Evolutionary conservation across 495 filamentous ascomycete genomes (phyloP).

Genomic region (Cryomyces antarcticus): DNA sequence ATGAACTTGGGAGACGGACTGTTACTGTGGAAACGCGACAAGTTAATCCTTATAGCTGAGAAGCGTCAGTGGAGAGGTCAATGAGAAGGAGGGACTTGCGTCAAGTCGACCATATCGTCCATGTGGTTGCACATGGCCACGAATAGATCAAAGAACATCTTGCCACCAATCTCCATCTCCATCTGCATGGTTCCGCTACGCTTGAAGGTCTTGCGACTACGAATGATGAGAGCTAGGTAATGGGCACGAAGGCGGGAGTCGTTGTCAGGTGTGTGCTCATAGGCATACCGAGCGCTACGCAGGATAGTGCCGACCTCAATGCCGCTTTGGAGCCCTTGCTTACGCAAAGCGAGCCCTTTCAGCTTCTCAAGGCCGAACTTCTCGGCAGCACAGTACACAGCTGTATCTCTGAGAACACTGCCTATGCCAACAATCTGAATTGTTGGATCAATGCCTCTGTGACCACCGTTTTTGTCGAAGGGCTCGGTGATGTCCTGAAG

Average conservation of each 20-base stretch:
- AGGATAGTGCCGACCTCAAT: conserved; percentile 76
- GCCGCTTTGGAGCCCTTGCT: conserved; percentile 75
- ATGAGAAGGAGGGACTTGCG: conserved; percentile 11
- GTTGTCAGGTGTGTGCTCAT: conserved; percentile 79
- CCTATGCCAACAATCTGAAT: conserved; percentile 45
- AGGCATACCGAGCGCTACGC: conserved; percentile 76
- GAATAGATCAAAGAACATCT: conserved; percentile 93
- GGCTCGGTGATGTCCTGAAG: conserved; percentile 17
- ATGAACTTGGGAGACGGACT: conserved; percentile 13
- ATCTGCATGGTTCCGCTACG: conserved; percentile 90
- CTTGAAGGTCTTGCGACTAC: conserved; percentile 86
- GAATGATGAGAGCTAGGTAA: conserved; percentile 85
- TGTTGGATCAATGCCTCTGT: conserved; percentile 25
- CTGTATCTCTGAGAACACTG: conserved; percentile 66
- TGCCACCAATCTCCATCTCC: conserved; percentile 84
- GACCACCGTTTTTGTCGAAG: conserved; percentile 2
- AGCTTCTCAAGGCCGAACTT: conserved; percentile 68
- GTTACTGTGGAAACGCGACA: conserved; percentile 5
- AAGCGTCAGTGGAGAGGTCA: not conserved
- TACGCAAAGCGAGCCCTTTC: conserved; percentile 65
- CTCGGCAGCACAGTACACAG: conserved; percentile 76
- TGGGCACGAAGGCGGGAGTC: conserved; percentile 81
- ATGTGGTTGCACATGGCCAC: conserved; percentile 95
- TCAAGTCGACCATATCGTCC: conserved; percentile 61
- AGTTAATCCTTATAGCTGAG: not conserved